Evolutionary conservation across 139 green algal genomes (phyloP).

Genomic region (Chlamydomonas schloesseri): DNA sequence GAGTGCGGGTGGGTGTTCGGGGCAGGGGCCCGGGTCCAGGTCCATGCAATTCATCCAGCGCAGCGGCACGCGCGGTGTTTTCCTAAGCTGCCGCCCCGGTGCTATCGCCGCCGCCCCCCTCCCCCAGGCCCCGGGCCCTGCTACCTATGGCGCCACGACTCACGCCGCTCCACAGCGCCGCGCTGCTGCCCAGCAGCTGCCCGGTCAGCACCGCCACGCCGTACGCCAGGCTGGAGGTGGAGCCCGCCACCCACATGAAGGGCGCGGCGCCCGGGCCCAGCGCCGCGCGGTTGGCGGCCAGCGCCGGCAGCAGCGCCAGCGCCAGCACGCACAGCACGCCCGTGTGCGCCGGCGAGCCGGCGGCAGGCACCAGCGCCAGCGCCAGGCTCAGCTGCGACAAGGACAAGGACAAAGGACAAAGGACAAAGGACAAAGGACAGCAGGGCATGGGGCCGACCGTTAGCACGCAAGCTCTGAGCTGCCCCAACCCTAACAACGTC

Average conservation of each 20-base stretch:
- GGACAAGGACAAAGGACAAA: no score
- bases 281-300: slow-evolving; percentile 1
- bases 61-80: no score
- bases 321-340: slow-evolving; percentile 14
- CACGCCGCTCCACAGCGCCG: neutral
- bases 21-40: no score
- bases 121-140: no score
- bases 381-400: slow-evolving; percentile 18
- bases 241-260: slow-evolving; percentile 17
- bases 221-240: neutral
- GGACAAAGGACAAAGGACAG: no score
- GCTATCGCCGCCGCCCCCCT: no score
- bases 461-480: no score
- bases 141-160: no score
- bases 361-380: neutral
- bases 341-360: slow-evolving; percentile 8
- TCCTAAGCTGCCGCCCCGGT: no score
- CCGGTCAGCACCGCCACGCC: slow-evolving; percentile 11
- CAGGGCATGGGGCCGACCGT: no score
- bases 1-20: neutral
- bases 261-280: slow-evolving; percentile 10
- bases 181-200: neutral
- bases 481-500: no score
- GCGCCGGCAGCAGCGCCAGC: slow-evolving; percentile 1
- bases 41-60: no score